These are phyloP conservation scores for Verbena officinalis DNA, from an alignment of 257 asterid genomes.

Conservation along the genomic window DNA sequence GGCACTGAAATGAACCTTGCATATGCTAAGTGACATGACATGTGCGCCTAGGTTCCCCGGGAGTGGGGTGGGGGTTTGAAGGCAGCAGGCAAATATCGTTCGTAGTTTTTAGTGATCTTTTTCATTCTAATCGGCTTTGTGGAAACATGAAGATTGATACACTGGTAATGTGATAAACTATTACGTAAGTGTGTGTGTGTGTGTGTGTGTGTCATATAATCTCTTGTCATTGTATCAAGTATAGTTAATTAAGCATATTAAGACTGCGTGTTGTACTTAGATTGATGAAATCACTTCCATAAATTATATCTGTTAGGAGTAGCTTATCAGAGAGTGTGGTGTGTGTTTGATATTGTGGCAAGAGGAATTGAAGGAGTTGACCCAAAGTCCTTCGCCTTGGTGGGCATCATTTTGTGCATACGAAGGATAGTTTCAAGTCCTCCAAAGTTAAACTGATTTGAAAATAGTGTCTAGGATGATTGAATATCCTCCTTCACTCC, in stretches of 20 bases:
- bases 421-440: background rate
- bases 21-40: background rate
- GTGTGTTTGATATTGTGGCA: background rate
- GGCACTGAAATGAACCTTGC: background rate
- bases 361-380: slow-evolving; percentile 7
- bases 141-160: background rate
- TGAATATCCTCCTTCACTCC: background rate
- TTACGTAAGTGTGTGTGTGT: background rate
- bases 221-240: background rate
- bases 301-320: background rate
- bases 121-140: slow-evolving; percentile 7
- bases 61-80: slow-evolving; percentile 8
- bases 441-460: background rate
- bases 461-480: background rate
- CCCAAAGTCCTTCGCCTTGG: slow-evolving; percentile 5
- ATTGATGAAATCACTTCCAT: background rate
- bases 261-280: slow-evolving; percentile 5
- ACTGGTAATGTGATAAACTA: slow-evolving; percentile 17
- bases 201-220: background rate
- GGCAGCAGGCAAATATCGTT: slow-evolving; percentile 1
- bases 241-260: slow-evolving; percentile 1
- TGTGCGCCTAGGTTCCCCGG: slow-evolving; percentile 23
- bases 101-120: background rate
- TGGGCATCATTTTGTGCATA: background rate
- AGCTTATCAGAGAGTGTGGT: background rate